phyloP scores from a whole-genome alignment of 2,329 filamentous ascomycete genomes.

The Colletotrichum sidae region DNA sequence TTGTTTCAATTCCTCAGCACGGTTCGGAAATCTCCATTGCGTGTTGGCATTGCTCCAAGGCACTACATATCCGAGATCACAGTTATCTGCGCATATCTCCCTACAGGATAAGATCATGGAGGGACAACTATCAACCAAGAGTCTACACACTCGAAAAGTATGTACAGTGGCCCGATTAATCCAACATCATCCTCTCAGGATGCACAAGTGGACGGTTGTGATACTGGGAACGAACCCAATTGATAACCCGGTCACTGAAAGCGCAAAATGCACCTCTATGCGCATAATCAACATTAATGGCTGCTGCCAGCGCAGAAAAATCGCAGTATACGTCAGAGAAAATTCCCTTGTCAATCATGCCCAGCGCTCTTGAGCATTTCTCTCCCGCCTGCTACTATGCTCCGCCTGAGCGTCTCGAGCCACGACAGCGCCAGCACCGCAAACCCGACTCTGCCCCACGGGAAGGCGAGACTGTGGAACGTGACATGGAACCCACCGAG shows the following conservation, averaged over 20 bases:
- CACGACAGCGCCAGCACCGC: neutral
- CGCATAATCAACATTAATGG: neutral
- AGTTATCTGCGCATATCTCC: too few relatives aligned
- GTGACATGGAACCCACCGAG: conserved; percentile 4
- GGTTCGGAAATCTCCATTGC: too few relatives aligned
- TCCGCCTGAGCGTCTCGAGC: conserved; percentile 1
- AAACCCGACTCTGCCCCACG: neutral
- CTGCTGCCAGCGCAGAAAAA: conserved; percentile 4
- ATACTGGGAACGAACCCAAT: too few relatives aligned
- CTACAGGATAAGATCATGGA: too few relatives aligned
- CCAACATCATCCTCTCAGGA: too few relatives aligned
- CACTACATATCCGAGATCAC: too few relatives aligned
- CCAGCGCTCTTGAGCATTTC: neutral
- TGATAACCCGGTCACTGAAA: conserved; percentile 1
- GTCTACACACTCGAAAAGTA: too few relatives aligned
- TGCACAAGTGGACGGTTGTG: too few relatives aligned
- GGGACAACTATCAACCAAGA: too few relatives aligned
- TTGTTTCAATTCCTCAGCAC: too few relatives aligned
- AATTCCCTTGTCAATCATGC: conserved; percentile 7
- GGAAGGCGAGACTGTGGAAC: neutral
- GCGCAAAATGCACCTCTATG: neutral
- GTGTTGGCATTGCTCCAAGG: too few relatives aligned
- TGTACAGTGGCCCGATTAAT: too few relatives aligned
- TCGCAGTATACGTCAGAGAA: conserved; percentile 2
- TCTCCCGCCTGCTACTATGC: neutral